Base-by-base conservation (phyloP, 148 eudicot species). In the Rhododendron kiyosumense region DNA sequence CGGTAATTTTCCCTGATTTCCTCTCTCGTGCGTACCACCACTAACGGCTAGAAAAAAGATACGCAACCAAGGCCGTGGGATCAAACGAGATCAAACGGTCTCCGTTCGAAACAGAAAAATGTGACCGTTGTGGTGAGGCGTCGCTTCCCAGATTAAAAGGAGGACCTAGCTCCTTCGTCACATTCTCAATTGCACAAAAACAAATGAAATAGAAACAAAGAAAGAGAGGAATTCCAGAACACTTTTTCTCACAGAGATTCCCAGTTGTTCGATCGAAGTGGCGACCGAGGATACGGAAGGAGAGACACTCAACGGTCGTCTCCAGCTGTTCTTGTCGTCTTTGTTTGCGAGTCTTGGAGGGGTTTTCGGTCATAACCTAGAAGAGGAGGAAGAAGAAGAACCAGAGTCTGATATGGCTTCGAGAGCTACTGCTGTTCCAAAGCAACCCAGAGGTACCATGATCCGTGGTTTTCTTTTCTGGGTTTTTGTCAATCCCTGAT, bases 291-390 rank as follows among this genome's bases (percentile, higher is more conserved):
- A 85, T 85, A 52, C 85, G 78, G 93, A 86, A 90, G 88, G 83
- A 81, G 92, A 69, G 94, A 87, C 89, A 10, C 91, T 91, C 82
- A 92, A 87, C 81, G 84, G 94, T 91, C 96, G 94, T 90, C 93
- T 94, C 90, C 91, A 90, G 49, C 48, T 87, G 85, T 91, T 93
- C 86, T 43, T 94, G 13, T 92, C 94, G 43, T 87, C 94, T 24
- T 36, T 94, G 30, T 73, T 91, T 78, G 43, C 94, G 74, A 93
- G 92, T 75, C 85, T 92, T 85, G 94, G 93, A 30, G 94, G 95
- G 30, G 93, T 90, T 54, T 91, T 92, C 28, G 86, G 91, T 20
- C 32, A 87, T 45, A 85, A 22, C 38, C 57, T 84, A 14, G 85
- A 88, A 15, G 88, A 81, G 10, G 87, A 76, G 17, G 87, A 77